Evolutionary conservation across 805 yeast genomes (phyloP), one percentile per base, ranked within the genome.

Genomic region (Yarrowia sp.): DNA sequence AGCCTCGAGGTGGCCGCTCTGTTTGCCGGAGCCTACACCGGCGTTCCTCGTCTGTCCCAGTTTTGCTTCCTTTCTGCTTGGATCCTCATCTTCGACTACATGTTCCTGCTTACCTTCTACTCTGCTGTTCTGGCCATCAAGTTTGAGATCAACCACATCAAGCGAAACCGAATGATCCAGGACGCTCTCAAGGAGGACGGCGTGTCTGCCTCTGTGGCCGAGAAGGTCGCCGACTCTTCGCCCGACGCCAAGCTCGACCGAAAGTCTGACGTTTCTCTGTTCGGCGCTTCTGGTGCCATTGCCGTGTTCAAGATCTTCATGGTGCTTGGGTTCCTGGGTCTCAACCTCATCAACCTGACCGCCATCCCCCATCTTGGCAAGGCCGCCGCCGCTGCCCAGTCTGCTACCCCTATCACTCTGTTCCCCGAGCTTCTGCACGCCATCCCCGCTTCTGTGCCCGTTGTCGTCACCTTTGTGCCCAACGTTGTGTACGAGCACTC

Each of bases 161-260:
- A 93, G 78, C 86, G 91, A 71, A 89, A 92, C 56, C 87, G 91
- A 69, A 85, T 86, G 67, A 84, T 92, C 75, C 87, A 89, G 75
- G 87, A 86, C 70, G 92, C 91, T 36, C 82, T 94, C 71, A 95
- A 93, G 80, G 99, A 94, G 76, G 99, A 94, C 74, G 98, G 99
- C 33, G 85, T 94, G 40, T 84, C 90, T 52, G 85, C 86, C 46
- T 77, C 81, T 56, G 89, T 90, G 40, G 97, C 97, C 12, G 87
- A 85, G 71, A 83, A 86, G 44, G 93, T 92, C 42, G 86, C 87
- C 17, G 82, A 74, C 52, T 70, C 74, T 43, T 68, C 71, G 38
- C 69, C 68, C 15, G 67, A 42, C 19, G 43, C 68, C 19, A 38
- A 15, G 46, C 42, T 58, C 30, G 68, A 42, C 46, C 42, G 68